These are phyloP conservation scores for Tetrapyrgos nigripes DNA, from an alignment of 1,284 basidiomycete species.

Conservation along the genomic window DNA sequence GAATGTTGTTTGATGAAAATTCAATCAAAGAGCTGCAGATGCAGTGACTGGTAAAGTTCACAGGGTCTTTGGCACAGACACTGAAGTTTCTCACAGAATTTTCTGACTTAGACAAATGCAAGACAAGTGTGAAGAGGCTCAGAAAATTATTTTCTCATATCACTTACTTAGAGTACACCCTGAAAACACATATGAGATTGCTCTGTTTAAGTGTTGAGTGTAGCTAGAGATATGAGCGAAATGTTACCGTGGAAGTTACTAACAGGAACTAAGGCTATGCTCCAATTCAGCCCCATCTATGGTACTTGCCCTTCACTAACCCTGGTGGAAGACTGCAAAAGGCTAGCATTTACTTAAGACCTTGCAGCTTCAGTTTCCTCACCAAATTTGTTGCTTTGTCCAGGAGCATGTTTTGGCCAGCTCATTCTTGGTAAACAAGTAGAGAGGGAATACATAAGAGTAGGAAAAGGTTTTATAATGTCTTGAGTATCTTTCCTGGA, in stretches of 20 bases:
- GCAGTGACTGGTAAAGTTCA: slow-evolving; percentile 5
- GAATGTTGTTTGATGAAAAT: slow-evolving; percentile 5
- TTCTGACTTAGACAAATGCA: slow-evolving; percentile 4
- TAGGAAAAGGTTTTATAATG: too few relatives aligned
- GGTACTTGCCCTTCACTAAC: too few relatives aligned
- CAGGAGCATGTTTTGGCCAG: too few relatives aligned
- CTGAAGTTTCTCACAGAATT: not conserved
- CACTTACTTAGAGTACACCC: not conserved
- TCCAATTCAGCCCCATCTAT: too few relatives aligned
- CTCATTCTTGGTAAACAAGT: too few relatives aligned
- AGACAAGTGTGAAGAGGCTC: not conserved
- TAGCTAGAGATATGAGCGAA: not conserved
- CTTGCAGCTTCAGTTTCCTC: too few relatives aligned
- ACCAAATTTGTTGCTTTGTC: too few relatives aligned
- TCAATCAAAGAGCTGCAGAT: slow-evolving; percentile 6
- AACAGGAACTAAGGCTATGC: too few relatives aligned
- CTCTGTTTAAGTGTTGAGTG: not conserved
- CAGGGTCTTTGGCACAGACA: not conserved
- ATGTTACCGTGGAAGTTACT: not conserved
- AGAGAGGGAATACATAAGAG: too few relatives aligned
- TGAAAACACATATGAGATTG: not conserved
- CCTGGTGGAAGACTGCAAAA: too few relatives aligned
- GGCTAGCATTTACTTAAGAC: too few relatives aligned
- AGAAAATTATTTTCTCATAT: not conserved
- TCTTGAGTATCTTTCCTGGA: too few relatives aligned